Base-by-base conservation (phyloP, 1,284 basidiomycete species). In the Leccinum laetum region DNA sequence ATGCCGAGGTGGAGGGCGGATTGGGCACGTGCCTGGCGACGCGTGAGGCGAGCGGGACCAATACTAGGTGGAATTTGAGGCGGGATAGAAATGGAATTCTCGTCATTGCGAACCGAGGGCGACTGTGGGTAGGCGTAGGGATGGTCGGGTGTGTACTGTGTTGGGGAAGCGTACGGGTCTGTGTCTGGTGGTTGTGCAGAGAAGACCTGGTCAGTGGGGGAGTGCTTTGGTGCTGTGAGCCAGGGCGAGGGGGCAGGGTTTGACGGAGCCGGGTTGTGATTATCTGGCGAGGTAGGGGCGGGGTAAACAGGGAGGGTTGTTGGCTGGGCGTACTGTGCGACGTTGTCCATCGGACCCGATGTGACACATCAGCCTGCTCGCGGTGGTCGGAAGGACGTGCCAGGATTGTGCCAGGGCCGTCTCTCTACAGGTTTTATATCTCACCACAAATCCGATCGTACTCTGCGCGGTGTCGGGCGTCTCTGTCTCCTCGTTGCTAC, bases 21-120 rank as follows among this genome's bases (percentile, higher is more conserved):
- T 49, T 69, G 77, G 63, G 79, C 80, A 77, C 79, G 80, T 74
- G 75, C 69, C 62, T 76, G 83, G 57, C 84, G 79, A 61, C 85
- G 82, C 55, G 82, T 81, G 62, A 81, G 77, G 67, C 86, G 82
- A 68, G 77, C 78, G 52, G 88, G 87, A 0, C 87, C 88, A 67
- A 86, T 82, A 75, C 79, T 86, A 44, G 84, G 77, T 18, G 84
- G 79, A 58, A 86, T 77, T 75, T 84, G 85, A 44, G 76, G 68
- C 61, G 69, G 64, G 52, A 78, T 77, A 32, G 67, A 57, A 14
- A 78, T 64, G 58, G 68, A 73, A 66, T 72, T 74, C 14, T 79
- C 69, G 68, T 79, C 69, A 24, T 65, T 61, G 61, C 74, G 75
- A 10, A 73, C 63, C 3, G 74, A 71, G 4, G 78, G 69, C 0